A percentile compares a stretch with the other conserved stretches of the same genome.
Conservation (phyloP, 441 rosid genomes). For the Pelargonium australe region DNA sequence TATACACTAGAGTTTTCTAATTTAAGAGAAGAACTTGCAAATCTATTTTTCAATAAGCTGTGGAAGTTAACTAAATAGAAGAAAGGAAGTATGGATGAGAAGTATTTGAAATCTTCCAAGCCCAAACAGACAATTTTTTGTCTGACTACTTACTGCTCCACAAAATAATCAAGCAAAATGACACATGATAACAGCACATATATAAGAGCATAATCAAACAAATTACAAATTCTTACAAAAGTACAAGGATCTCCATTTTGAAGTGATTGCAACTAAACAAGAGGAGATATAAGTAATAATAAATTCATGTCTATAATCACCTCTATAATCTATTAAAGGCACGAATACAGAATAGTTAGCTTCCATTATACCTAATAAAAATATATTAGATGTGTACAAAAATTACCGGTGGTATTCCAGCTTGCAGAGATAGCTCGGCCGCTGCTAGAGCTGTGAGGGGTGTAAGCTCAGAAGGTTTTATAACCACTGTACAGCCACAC, state of each 20-base stretch:
- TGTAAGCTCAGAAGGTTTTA: conserved; percentile 93
- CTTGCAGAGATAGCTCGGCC: conserved; percentile 89
- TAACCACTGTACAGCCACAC: conserved; percentile 91
- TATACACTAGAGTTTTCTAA: not conserved
- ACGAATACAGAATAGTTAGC: not conserved
- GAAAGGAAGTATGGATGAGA: not conserved
- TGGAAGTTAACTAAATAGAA: not conserved
- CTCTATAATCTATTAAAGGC: not conserved
- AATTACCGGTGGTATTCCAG: conserved; percentile 96
- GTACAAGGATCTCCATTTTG: too few relatives aligned
- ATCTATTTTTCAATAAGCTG: not conserved
- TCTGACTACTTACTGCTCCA: conserved; percentile 1
- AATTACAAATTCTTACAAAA: not conserved
- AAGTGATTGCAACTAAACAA: not conserved
- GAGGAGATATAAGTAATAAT: not conserved
- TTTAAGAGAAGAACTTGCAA: conserved; percentile 2
- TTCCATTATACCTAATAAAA: conserved; percentile 3
- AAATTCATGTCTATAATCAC: not conserved
- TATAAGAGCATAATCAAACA: not conserved
- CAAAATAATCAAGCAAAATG: not conserved
- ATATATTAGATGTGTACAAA: conserved; percentile 9
- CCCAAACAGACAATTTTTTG: not conserved
- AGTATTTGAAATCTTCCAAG: not conserved
- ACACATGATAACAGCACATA: not conserved
- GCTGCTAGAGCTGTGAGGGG: conserved; percentile 96